Percentiles rank a stretch among this genome's conserved stretches.
Conservation (phyloP, 192 early-diverging fungal genomes). For the Gryganskiella cystojenkinii region DNA sequence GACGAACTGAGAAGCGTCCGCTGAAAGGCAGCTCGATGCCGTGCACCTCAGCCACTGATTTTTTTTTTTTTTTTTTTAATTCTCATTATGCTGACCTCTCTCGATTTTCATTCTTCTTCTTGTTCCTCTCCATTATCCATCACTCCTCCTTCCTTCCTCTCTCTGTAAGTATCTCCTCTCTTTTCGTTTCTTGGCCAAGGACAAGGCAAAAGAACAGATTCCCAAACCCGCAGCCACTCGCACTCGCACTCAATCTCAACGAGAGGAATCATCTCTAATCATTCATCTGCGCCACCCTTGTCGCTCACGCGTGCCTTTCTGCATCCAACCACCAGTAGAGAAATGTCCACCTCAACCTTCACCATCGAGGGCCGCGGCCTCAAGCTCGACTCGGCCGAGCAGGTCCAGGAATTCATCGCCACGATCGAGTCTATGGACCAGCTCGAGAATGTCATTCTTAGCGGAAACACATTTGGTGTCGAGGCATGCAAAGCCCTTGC, state of each 20-base stretch:
- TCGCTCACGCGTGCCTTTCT: no score
- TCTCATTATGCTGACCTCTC: background rate
- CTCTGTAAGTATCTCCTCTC: no score
- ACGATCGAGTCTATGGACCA: conserved; percentile 73
- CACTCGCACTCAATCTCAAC: no score
- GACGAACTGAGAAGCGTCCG: background rate
- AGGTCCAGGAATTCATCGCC: conserved; percentile 80
- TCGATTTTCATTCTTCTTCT: background rate
- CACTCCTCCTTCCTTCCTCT: no score
- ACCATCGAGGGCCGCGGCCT: conserved; percentile 90
- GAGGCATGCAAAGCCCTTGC: conserved; percentile 89
- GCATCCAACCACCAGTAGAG: background rate
- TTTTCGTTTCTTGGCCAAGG: no score
- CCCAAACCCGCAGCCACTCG: no score
- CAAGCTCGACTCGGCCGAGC: conserved; percentile 87
- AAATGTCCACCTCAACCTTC: conserved; percentile 67
- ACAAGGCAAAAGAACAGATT: no score
- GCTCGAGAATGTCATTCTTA: conserved; percentile 77
- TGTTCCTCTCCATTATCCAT: no score
- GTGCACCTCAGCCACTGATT: conserved; percentile 6
- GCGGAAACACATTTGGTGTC: conserved; percentile 94
- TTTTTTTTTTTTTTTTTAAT: background rate
- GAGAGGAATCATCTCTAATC: no score
- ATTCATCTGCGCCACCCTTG: no score
- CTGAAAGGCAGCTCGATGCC: background rate